Percentiles rank a stretch among this genome's conserved stretches.
Evolutionary conservation across 2,329 filamentous ascomycete genomes (phyloP).

Genomic region (Diaporthe sp.): DNA sequence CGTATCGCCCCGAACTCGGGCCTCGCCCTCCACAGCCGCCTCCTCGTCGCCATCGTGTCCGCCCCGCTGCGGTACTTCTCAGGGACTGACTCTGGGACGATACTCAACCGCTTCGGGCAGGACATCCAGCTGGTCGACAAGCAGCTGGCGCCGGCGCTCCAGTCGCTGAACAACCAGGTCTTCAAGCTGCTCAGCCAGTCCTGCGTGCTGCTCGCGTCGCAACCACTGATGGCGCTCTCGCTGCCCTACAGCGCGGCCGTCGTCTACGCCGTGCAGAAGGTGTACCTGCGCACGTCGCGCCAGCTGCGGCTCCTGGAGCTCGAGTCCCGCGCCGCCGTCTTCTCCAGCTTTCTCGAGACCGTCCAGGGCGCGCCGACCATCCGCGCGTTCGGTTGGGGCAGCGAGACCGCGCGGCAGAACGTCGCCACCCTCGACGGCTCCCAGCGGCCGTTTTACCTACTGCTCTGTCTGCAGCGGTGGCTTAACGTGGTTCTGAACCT

Average conservation of each 20-base stretch:
- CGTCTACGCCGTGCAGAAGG: conserved; percentile 62
- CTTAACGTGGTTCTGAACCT: conserved; percentile 65
- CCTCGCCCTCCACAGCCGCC: conserved; percentile 48
- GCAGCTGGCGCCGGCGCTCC: conserved; percentile 54
- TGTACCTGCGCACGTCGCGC: conserved; percentile 69
- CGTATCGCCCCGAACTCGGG: conserved; percentile 56
- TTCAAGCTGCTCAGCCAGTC: conserved; percentile 59
- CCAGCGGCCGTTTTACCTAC: conserved; percentile 64
- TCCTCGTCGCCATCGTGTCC: conserved; percentile 52
- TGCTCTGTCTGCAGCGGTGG: conserved; percentile 67
- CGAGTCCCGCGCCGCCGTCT: conserved; percentile 65
- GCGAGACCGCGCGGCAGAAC: conserved; percentile 44
- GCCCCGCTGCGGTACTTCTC: conserved; percentile 59
- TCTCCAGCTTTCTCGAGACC: conserved; percentile 57
- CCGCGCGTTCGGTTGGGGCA: conserved; percentile 62
- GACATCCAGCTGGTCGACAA: conserved; percentile 61
- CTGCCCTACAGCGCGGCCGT: conserved; percentile 60
- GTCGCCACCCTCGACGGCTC: conserved; percentile 56
- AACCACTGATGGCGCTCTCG: conserved; percentile 60
- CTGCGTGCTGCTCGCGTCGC: conserved; percentile 59
- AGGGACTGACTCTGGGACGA: conserved; percentile 55
- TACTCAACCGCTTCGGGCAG: conserved; percentile 61
- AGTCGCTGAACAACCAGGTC: conserved; percentile 52
- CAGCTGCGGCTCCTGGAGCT: conserved; percentile 70
- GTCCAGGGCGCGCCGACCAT: conserved; percentile 60